A percentile compares a stretch with the other conserved stretches of the same genome.
phyloP scores from a whole-genome alignment of 768 basidiomycete species.

The Hydnum rufescens region DNA sequence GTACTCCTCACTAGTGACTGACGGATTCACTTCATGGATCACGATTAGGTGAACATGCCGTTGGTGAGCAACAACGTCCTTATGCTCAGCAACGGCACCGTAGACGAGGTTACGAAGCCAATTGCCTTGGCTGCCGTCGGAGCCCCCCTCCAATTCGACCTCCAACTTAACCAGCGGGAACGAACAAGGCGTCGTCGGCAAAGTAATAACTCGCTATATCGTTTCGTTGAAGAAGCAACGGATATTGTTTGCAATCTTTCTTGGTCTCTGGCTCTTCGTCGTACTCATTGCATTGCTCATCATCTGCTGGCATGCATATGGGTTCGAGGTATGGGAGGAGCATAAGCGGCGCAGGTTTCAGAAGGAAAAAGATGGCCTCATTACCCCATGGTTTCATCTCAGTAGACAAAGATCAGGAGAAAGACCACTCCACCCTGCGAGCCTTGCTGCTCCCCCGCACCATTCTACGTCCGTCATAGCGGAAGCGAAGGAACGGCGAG shows the following conservation, averaged over 20 bases:
- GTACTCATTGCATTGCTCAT: conserved; percentile 57
- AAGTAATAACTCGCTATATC: conserved; percentile 54
- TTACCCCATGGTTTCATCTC: background rate
- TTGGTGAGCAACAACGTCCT: conserved; percentile 56
- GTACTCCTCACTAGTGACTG: too few relatives aligned
- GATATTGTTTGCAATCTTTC: conserved; percentile 64
- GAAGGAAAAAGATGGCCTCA: background rate
- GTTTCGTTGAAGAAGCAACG: conserved; percentile 58
- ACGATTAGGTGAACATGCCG: conserved; percentile 27
- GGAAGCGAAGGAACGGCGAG: background rate
- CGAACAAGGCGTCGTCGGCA: conserved; percentile 38
- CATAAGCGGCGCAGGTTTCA: background rate
- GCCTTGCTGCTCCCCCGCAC: too few relatives aligned
- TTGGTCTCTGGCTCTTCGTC: conserved; percentile 67
- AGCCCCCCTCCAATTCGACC: conserved; percentile 21
- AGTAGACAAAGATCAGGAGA: too few relatives aligned
- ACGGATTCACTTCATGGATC: background rate
- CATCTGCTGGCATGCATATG: conserved; percentile 55
- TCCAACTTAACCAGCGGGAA: conserved; percentile 15
- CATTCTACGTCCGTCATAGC: background rate
- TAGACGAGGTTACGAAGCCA: conserved; percentile 58
- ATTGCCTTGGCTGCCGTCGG: conserved; percentile 63
- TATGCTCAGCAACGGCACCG: conserved; percentile 47
- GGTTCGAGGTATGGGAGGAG: conserved; percentile 12
- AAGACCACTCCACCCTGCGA: too few relatives aligned